These are phyloP conservation scores for Fusarium penzigii DNA, from an alignment of 2,329 filamentous ascomycete species.

Conservation along the genomic window DNA sequence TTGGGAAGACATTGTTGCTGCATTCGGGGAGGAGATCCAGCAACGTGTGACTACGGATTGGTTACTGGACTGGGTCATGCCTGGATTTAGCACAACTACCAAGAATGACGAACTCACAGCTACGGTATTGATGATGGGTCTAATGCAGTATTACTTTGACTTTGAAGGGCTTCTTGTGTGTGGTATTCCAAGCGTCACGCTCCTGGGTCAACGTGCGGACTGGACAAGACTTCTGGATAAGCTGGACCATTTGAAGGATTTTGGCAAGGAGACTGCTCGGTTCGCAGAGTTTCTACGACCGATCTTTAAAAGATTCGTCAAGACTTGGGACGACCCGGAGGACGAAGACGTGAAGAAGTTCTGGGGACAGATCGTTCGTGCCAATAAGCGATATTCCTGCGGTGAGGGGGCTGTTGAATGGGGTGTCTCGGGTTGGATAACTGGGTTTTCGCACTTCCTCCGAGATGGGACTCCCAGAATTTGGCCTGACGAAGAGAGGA, in stretches of 20 bases:
- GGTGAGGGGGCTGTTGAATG: slow-evolving; percentile 35
- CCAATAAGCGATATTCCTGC: slow-evolving; percentile 32
- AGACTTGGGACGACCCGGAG: slow-evolving; percentile 42
- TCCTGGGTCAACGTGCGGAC: slow-evolving; percentile 41
- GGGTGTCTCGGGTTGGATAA: slow-evolving; percentile 49
- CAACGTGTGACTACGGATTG: slow-evolving; percentile 40
- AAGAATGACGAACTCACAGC: slow-evolving; percentile 41
- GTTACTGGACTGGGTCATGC: slow-evolving; percentile 44
- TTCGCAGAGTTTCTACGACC: slow-evolving; percentile 44
- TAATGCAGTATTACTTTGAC: slow-evolving; percentile 42
- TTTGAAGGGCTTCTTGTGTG: slow-evolving; percentile 41
- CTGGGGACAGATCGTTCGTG: slow-evolving; percentile 45
- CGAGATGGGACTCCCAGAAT: slow-evolving; percentile 33
- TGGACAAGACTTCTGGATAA: slow-evolving; percentile 43
- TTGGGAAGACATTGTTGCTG: slow-evolving; percentile 29
- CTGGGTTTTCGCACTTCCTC: slow-evolving; percentile 49
- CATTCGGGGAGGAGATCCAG: slow-evolving; percentile 44
- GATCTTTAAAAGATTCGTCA: slow-evolving; percentile 47
- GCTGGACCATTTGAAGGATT: slow-evolving; percentile 44
- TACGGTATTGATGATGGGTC: slow-evolving; percentile 46
- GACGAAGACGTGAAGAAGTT: slow-evolving; percentile 38
- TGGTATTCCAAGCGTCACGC: slow-evolving; percentile 44
- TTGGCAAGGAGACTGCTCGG: slow-evolving; percentile 43
- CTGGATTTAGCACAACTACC: slow-evolving; percentile 45
- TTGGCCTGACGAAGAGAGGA: slow-evolving; percentile 9